Evolutionary conservation across 2,329 filamentous ascomycete species (phyloP).

Genomic region (Trichophyton mentagrophytes): DNA sequence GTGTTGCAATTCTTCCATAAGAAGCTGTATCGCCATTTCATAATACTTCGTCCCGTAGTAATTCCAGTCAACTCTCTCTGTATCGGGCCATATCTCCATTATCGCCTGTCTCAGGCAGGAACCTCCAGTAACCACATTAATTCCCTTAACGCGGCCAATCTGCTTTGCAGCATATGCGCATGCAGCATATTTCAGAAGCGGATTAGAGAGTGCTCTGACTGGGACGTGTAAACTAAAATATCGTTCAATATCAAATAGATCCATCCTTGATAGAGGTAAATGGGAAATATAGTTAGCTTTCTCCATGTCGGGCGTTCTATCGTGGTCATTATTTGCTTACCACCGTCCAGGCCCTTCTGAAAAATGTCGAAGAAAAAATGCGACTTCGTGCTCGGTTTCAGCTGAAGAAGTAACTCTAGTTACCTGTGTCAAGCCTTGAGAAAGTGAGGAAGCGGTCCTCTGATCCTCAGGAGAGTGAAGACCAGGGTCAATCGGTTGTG

Average conservation of each 20-base stretch:
- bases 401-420: constrained; percentile 11
- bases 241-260: constrained; percentile 38
- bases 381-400: constrained; percentile 43
- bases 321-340: constrained; percentile 22
- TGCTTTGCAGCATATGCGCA: constrained; percentile 52
- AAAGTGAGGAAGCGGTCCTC: neutral
- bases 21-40: constrained; percentile 47
- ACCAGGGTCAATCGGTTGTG: neutral
- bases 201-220: constrained; percentile 41
- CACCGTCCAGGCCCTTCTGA: constrained; percentile 48
- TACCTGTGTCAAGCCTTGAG: neutral
- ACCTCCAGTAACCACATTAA: constrained; percentile 39
- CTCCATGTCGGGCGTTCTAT: neutral
- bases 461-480: neutral
- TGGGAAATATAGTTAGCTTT: neutral
- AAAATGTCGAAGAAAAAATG: constrained; percentile 49
- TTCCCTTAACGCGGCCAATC: constrained; percentile 42
- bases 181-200: constrained; percentile 40
- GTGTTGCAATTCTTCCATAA: constrained; percentile 35
- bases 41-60: constrained; percentile 52
- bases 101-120: constrained; percentile 35
- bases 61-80: constrained; percentile 42
- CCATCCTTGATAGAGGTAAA: constrained; percentile 25
- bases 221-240: constrained; percentile 51
- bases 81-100: constrained; percentile 43